Evolutionary conservation across 2,329 filamentous ascomycete species (phyloP).

Genomic region (Phaeosphaeriaceae sp.): DNA sequence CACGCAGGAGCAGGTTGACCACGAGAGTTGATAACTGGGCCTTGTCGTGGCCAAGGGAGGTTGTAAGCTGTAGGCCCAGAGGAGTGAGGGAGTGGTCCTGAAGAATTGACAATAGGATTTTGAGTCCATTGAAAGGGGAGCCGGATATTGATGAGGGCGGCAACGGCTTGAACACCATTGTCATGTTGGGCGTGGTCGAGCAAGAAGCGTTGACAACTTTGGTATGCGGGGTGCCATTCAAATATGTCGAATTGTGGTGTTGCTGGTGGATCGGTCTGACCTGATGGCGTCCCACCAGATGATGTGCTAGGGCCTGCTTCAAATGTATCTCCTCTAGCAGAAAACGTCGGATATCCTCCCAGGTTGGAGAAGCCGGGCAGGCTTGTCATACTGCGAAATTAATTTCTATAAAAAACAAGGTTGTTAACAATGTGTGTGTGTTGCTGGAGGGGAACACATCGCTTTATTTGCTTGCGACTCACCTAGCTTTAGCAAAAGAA

Average conservation of each 20-base stretch:
- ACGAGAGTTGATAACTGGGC: slow-evolving; percentile 48
- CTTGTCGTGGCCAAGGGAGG: slow-evolving; percentile 51
- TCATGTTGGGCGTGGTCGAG: slow-evolving; percentile 89
- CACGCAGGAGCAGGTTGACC: slow-evolving; percentile 49
- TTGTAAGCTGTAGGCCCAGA: slow-evolving; percentile 44
- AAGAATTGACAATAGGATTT: slow-evolving; percentile 54
- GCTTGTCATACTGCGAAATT: slow-evolving; percentile 29
- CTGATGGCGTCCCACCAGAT: slow-evolving; percentile 32
- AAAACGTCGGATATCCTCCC: slow-evolving; percentile 41
- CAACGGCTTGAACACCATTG: slow-evolving; percentile 81
- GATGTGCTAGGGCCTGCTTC: slow-evolving; percentile 29
- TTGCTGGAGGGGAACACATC: slow-evolving; percentile 24
- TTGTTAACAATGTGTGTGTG: slow-evolving; percentile 32
- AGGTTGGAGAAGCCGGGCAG: slow-evolving; percentile 38
- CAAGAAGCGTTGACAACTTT: slow-evolving; percentile 90
- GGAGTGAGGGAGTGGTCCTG: slow-evolving; percentile 38
- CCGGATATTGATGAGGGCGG: slow-evolving; percentile 88
- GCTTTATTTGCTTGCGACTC: slow-evolving; percentile 27
- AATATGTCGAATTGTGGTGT: slow-evolving; percentile 74
- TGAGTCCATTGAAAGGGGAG: slow-evolving; percentile 79
- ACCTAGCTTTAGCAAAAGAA: slow-evolving; percentile 23
- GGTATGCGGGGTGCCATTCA: slow-evolving; percentile 90
- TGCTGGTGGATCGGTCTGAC: slow-evolving; percentile 21
- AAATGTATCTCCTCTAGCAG: slow-evolving; percentile 35
- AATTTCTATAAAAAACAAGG: slow-evolving; percentile 32